Evolutionary conservation across 768 basidiomycete species (phyloP).

Genomic region (Lactarius deliciosus): DNA sequence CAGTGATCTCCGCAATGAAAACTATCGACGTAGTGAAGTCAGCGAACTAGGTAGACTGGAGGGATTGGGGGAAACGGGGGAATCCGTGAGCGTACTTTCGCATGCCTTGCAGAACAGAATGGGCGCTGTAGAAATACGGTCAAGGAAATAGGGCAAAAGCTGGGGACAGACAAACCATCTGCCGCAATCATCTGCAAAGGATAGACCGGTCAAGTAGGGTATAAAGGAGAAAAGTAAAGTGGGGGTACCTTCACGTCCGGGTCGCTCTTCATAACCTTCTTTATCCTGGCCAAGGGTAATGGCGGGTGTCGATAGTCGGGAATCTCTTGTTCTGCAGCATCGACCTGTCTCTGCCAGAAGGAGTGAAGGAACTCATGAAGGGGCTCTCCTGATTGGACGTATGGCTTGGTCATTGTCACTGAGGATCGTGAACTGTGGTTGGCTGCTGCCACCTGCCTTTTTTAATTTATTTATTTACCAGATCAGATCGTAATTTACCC

Average conservation of each 20-base stretch:
- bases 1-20: conserved; percentile 96
- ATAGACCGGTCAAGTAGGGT: conserved; percentile 2
- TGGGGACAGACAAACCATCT: conserved; percentile 59
- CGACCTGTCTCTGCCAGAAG: conserved; percentile 90
- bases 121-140: conserved; percentile 55
- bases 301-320: conserved; percentile 87
- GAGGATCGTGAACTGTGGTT: conserved; percentile 28
- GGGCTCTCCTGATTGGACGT: conserved; percentile 81
- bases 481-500: conserved; percentile 20
- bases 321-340: conserved; percentile 82
- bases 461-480: conserved; percentile 14
- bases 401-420: conserved; percentile 46
- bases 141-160: conserved; percentile 25
- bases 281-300: conserved; percentile 91
- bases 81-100: conserved; percentile 70
- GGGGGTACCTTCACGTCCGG: conserved; percentile 87
- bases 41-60: conserved; percentile 3
- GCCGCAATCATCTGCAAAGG: conserved; percentile 89
- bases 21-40: conserved; percentile 48
- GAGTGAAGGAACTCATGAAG: conserved; percentile 80
- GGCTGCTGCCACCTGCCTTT: conserved; percentile 16
- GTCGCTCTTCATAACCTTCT: conserved; percentile 99
- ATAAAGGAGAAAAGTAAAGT: not conserved
- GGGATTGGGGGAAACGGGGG: not conserved
- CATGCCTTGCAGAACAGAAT: conserved; percentile 98